phyloP scores from a whole-genome alignment of 2,329 filamentous ascomycete genomes.

The Helotiales sp. region DNA sequence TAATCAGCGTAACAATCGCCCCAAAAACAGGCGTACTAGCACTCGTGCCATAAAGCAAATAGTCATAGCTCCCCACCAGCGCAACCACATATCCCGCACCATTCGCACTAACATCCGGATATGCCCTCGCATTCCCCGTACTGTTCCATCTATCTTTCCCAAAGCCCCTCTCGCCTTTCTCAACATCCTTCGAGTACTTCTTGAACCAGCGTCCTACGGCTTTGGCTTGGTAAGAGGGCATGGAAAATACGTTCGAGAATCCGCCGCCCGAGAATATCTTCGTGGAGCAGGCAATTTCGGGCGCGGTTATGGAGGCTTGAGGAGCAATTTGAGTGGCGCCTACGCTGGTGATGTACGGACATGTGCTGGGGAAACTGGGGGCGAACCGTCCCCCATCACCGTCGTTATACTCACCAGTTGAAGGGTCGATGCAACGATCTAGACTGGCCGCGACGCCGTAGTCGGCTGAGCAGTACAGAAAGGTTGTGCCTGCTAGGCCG shows the following conservation, averaged over 20 bases:
- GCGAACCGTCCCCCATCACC: slow-evolving; percentile 8
- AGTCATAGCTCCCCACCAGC: slow-evolving; percentile 49
- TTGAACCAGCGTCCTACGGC: slow-evolving; percentile 14
- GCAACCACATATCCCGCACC: slow-evolving; percentile 52
- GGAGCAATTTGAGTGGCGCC: slow-evolving; percentile 16
- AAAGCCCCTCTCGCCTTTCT: neutral
- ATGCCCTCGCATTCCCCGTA: slow-evolving; percentile 45
- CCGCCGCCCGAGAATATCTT: slow-evolving; percentile 19
- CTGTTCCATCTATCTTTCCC: slow-evolving; percentile 11
- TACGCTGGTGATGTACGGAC: slow-evolving; percentile 18
- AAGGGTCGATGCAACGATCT: slow-evolving; percentile 11
- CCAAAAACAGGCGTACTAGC: slow-evolving; percentile 13
- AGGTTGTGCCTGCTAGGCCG: slow-evolving; percentile 12
- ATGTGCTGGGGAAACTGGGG: slow-evolving; percentile 11
- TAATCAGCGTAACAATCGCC: slow-evolving; percentile 14
- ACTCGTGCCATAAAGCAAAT: slow-evolving; percentile 13
- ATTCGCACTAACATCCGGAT: slow-evolving; percentile 54
- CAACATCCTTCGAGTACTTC: neutral
- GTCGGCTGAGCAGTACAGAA: slow-evolving; percentile 19
- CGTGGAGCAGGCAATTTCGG: slow-evolving; percentile 16
- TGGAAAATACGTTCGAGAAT: slow-evolving; percentile 17
- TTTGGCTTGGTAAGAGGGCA: slow-evolving; percentile 16
- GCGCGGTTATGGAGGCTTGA: slow-evolving; percentile 1
- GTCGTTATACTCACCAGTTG: slow-evolving; percentile 6
- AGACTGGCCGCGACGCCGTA: slow-evolving; percentile 21